Percentiles rank a stretch among this genome's conserved stretches.
Conservation (phyloP, 2,329 filamentous ascomycete genomes). For the Trichoderma sp. region DNA sequence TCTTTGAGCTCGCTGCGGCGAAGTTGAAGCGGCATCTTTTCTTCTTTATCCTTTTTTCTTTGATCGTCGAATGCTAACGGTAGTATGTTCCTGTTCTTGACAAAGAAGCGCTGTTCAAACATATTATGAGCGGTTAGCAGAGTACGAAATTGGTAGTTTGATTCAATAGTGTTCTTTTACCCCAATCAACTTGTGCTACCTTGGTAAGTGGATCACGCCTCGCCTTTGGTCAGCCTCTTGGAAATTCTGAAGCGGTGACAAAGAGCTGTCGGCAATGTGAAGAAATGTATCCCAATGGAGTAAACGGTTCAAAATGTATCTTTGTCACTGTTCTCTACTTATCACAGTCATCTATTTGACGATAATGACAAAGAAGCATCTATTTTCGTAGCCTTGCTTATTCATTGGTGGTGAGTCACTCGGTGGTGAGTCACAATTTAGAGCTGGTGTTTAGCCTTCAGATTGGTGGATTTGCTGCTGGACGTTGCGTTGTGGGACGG, state of each 20-base stretch:
- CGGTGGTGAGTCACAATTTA: too few relatives aligned
- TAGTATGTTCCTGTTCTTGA: background rate
- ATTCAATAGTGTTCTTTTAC: background rate
- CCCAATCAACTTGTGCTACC: background rate
- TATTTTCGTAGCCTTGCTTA: background rate
- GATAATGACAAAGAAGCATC: background rate
- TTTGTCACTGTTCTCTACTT: background rate
- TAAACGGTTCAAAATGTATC: background rate
- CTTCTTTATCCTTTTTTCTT: background rate
- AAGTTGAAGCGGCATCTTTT: conserved; percentile 9
- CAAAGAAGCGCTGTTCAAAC: background rate
- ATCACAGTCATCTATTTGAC: background rate
- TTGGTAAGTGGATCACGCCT: background rate
- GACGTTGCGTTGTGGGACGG: background rate
- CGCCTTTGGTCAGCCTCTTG: background rate
- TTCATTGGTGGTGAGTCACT: background rate
- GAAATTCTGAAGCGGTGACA: background rate
- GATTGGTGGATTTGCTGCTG: background rate
- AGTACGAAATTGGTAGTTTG: background rate
- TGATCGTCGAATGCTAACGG: background rate
- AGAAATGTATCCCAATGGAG: background rate
- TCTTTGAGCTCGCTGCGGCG: conserved; percentile 1
- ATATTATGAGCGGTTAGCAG: background rate
- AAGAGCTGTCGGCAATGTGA: background rate
- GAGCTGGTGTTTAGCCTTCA: too few relatives aligned